Evolutionary conservation across 2,329 filamentous ascomycete species (phyloP).

Genomic region (Exserohilum rostratum): DNA sequence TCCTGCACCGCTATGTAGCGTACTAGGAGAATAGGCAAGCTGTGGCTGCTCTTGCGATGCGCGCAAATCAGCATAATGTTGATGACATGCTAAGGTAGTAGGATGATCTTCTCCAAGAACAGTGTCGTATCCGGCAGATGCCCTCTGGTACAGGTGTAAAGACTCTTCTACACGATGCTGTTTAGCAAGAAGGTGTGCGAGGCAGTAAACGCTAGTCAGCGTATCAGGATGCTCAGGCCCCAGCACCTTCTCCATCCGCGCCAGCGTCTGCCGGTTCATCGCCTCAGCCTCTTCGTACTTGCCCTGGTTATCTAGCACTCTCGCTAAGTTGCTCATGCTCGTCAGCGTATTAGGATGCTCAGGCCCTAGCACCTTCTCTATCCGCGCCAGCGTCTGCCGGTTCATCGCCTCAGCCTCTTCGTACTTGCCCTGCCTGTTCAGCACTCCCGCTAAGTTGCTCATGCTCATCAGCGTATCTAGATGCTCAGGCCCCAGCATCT

Average conservation of each 20-base stretch:
- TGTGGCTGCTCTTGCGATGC: background rate
- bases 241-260: conserved; percentile 7
- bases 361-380: conserved; percentile 4
- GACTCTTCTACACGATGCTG: background rate
- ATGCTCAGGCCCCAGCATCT: background rate
- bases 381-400: background rate
- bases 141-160: conserved; percentile 5
- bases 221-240: conserved; percentile 12
- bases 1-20: background rate
- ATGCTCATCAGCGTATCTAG: background rate
- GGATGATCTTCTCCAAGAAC: conserved; percentile 6
- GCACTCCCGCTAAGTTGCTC: background rate
- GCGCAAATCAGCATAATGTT: background rate
- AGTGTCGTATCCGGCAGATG: conserved; percentile 5
- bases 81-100: background rate
- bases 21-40: background rate
- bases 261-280: conserved; percentile 6
- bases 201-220: conserved; percentile 5
- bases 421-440: too few species aligned
- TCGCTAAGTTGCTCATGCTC: conserved; percentile 1
- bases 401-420: background rate
- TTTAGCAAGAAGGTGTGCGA: conserved; percentile 5
- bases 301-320: background rate
- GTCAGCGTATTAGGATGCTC: conserved; percentile 7
- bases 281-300: too few species aligned